Base-by-base conservation (phyloP, 805 yeast species). In the Ogataea neopini region DNA sequence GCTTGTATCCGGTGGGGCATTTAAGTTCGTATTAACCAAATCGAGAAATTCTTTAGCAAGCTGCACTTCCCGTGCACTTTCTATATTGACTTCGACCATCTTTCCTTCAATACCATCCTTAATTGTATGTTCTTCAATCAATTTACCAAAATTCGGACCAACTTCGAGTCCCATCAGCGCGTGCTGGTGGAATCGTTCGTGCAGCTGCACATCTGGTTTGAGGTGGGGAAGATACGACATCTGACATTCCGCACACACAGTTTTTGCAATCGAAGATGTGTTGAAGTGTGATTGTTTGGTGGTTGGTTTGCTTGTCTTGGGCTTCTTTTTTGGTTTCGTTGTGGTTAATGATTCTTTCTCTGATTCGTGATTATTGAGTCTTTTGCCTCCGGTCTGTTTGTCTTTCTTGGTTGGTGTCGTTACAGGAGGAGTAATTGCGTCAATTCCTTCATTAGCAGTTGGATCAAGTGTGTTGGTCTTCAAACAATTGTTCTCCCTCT, bases 21-120 rank as follows among this genome's bases (percentile, higher is more conserved):
- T 77, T 40, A 86, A 65, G 51, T 80, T 86, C 6, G 66, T 69
- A 59, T 86, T 84, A 6, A 79, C 86, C 60, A 83, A 65, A 0
- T 68, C 65, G 48, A 86, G 60, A 3, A 82, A 58, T 23, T 72
- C 74, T 29, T 65, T 41, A 1, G 72, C 62, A 1, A 72, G 67
- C 8, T 54, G 52, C 1, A 60, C 68, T 46, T 72, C 77, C 13
- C 58, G 54, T 6, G 45, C 43, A n/a, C 54, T 63, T 1, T 54
- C 53, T 0, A 68, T 57, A 44, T 72, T 58, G 3, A 75, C 64
- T 55, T 70, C 69, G 0, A 71, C 65, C 5, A 77, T 63, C 8
- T 47, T 38, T 6, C 54, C 56, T 11, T 41, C 40, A 2, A 36
- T 33, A 20, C 47, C 44, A 4, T 41, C n/a, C 18, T 43, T 40